Evolutionary conservation across 345 rosid genomes (phyloP).

Genomic region (Gossypium bickii): DNA sequence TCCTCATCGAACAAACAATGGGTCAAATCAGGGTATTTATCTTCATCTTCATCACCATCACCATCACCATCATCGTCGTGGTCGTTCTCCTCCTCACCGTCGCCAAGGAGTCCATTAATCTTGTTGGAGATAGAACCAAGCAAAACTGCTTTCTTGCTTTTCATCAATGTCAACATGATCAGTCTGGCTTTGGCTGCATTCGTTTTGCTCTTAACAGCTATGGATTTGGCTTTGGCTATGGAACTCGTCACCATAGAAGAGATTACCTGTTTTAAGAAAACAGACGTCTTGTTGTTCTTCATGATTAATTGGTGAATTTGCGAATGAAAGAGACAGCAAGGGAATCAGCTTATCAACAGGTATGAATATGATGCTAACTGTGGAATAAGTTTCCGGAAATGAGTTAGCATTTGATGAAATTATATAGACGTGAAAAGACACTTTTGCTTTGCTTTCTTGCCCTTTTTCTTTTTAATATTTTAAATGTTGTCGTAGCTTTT

Average conservation of each 20-base stretch:
- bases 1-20: slow-evolving; percentile 49
- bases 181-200: slow-evolving; percentile 48
- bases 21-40: slow-evolving; percentile 55
- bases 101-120: slow-evolving; percentile 47
- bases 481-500: neutral
- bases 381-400: neutral
- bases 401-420: neutral
- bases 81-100: slow-evolving; percentile 20
- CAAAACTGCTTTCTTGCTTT: slow-evolving; percentile 41
- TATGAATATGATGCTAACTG: neutral
- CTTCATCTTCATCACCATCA: neutral
- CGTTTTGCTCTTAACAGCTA: slow-evolving; percentile 55
- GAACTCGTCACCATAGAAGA: slow-evolving; percentile 40
- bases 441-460: neutral
- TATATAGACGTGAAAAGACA: neutral
- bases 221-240: slow-evolving; percentile 46
- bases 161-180: slow-evolving; percentile 46
- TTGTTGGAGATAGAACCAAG: slow-evolving; percentile 51
- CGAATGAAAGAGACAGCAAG: too few species aligned
- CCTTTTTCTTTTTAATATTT: neutral
- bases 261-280: slow-evolving; percentile 49
- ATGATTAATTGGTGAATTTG: slow-evolving; percentile 14
- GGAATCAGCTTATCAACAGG: neutral
- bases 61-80: neutral
- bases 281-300: slow-evolving; percentile 63